Evolutionary conservation across 2,329 filamentous ascomycete species (phyloP), one percentile per base, ranked within the genome.

Genomic region (Cyphellophora europaea): DNA sequence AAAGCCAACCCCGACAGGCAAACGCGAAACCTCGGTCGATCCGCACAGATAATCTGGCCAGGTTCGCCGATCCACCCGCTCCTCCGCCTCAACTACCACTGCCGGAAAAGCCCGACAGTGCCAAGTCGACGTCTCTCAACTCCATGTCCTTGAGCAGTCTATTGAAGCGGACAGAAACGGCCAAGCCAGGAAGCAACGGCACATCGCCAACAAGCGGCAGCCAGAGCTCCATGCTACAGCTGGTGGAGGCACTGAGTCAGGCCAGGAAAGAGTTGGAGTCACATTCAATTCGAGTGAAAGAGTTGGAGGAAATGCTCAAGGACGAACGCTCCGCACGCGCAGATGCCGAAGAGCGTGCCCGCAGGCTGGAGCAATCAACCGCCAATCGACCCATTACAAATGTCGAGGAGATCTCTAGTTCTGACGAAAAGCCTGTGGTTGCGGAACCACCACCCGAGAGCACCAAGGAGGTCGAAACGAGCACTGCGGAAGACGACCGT

Each of bases 61-160:
- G 87, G 34, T 96, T 95, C 55, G 91, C 85, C 1, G 88, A 95
- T 38, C 89, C 89, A 33, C 89, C 89, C 3, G 89, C 88, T 14
- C 89, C 89, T 5, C 89, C 89, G 16, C 89, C 89, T 17, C 87
- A 93, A 49, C 88, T 93, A 49, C 89, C 89, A 11, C 66, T 96
- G 5, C 89, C 89, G 1, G 88, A 95, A 54, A 95, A 95, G 56
- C 89, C 89, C 0, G 86, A 93, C 57, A 75, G 72, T 11, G 66
- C 59, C 38, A 69, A 62, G 49, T 60, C 56, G 28, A 60, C 59
- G 12, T 51, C 71, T 0, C 63, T 66, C 36, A 55, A 63, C 12
- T 55, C 66, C 12, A 60, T 62, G 2, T 52, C 57, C 17, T 54
- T 57, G 14, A 62, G 61, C 28, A 74, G 79, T 1, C 75, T 84